Conservation (phyloP, 306 rosid species). For the Trifolium subterraneum region DNA sequence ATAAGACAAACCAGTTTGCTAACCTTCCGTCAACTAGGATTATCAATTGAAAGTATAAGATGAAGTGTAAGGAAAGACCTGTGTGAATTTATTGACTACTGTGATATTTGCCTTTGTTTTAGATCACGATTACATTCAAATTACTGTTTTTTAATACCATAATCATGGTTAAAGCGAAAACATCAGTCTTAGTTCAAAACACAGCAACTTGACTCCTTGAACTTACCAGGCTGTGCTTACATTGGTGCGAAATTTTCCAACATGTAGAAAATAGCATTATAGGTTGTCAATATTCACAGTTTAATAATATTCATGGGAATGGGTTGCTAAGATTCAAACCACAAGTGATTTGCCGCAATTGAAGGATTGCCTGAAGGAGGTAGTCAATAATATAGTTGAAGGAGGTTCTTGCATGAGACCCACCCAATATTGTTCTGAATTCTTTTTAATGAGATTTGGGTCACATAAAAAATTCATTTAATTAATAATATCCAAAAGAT, state of each 20-base stretch:
- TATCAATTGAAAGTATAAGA: not conserved
- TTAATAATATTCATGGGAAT: not conserved
- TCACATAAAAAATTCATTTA: not conserved
- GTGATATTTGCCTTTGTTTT: slow-evolving; percentile 20
- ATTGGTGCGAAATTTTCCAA: not conserved
- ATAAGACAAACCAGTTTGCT: not conserved
- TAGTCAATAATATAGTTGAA: no score
- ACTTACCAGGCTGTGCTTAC: not conserved
- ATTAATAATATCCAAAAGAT: slow-evolving; percentile 1
- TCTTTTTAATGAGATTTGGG: not conserved
- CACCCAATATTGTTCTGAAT: not conserved
- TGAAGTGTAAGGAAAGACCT: not conserved
- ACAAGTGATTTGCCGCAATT: not conserved
- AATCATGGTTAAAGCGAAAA: not conserved
- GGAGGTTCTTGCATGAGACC: slow-evolving; percentile 2
- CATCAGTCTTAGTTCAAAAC: not conserved
- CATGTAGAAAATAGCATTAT: not conserved
- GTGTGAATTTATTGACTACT: slow-evolving; percentile 19
- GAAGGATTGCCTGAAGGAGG: not conserved
- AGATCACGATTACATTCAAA: not conserved
- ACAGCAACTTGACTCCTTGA: not conserved
- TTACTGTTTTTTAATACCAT: slow-evolving; percentile 2
- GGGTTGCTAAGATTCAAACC: not conserved
- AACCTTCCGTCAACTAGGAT: not conserved
- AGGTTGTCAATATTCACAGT: not conserved